Evolutionary conservation across 345 rosid species (phyloP).

Genomic region (Anacardium occidentale): DNA sequence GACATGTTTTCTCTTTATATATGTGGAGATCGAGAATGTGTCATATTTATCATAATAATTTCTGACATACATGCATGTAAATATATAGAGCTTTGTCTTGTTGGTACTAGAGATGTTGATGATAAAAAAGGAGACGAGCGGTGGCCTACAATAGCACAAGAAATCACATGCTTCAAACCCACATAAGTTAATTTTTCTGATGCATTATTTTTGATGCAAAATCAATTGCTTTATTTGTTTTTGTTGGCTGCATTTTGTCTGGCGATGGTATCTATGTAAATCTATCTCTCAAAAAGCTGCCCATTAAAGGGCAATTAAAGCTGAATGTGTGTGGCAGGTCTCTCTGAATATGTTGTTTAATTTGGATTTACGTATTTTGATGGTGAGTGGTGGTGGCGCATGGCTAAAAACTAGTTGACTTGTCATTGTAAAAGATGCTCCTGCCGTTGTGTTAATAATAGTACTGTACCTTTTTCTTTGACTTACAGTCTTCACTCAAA

Average conservation of each 20-base stretch:
- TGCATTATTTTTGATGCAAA: neutral
- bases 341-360: too few relatives aligned
- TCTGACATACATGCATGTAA: constrained; percentile 6
- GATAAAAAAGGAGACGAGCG: neutral
- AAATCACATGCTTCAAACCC: constrained; percentile 7
- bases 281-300: constrained; percentile 6
- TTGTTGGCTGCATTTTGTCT: constrained; percentile 21
- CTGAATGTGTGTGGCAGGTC: neutral
- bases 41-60: neutral
- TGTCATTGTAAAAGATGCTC: constrained; percentile 16
- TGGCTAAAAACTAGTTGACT: constrained; percentile 20
- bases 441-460: constrained; percentile 11
- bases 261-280: neutral
- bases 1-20: neutral
- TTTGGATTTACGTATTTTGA: constrained; percentile 11
- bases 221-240: too few relatives aligned
- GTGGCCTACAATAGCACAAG: neutral
- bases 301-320: neutral
- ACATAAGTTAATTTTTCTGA: neutral
- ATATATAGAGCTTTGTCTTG: neutral
- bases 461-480: constrained; percentile 15
- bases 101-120: neutral
- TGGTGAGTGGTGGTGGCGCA: neutral
- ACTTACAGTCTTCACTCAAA: neutral
- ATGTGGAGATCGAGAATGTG: neutral